phyloP scores from a whole-genome alignment of 2,329 filamentous ascomycete species.

The Penicillium sp. region DNA sequence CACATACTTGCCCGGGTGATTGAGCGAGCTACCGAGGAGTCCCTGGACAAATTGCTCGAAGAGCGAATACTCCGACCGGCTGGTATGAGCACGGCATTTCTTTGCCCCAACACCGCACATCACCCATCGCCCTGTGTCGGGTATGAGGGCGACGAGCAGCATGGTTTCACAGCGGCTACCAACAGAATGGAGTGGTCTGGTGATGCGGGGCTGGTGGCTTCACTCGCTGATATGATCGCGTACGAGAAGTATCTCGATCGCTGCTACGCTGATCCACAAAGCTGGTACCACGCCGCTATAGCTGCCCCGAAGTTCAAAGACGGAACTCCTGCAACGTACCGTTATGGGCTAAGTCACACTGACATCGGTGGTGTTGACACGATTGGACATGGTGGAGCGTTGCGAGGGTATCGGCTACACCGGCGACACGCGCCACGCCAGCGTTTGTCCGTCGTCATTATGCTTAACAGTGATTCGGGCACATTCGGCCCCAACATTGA shows the following conservation, averaged over 20 bases:
- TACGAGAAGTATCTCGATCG: constrained; percentile 38
- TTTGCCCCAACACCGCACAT: constrained; percentile 32
- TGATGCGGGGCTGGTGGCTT: constrained; percentile 40
- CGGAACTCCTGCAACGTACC: constrained; percentile 31
- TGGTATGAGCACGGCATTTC: constrained; percentile 36
- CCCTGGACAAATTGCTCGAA: constrained; percentile 30
- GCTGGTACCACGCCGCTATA: constrained; percentile 29
- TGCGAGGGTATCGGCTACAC: constrained; percentile 36
- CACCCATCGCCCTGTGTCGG: constrained; percentile 37
- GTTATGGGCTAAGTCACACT: constrained; percentile 29
- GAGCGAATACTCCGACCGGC: constrained; percentile 37
- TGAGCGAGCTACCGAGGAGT: constrained; percentile 32
- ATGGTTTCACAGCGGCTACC: constrained; percentile 30
- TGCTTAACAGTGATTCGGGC: constrained; percentile 36
- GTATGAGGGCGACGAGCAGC: constrained; percentile 36
- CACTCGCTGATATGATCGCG: constrained; percentile 41
- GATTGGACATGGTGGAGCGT: constrained; percentile 37
- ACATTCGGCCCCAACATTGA: constrained; percentile 22
- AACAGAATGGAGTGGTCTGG: constrained; percentile 43
- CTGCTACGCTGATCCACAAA: constrained; percentile 24
- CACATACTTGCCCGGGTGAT: constrained; percentile 32
- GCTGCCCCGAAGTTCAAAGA: constrained; percentile 27
- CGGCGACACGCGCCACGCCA: constrained; percentile 31
- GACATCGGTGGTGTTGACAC: constrained; percentile 21
- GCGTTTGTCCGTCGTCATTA: constrained; percentile 33